Evolutionary conservation across 176 grass and related monocot genomes (phyloP), one percentile per base, ranked within the genome.

Genomic region (Musa itinerans): DNA sequence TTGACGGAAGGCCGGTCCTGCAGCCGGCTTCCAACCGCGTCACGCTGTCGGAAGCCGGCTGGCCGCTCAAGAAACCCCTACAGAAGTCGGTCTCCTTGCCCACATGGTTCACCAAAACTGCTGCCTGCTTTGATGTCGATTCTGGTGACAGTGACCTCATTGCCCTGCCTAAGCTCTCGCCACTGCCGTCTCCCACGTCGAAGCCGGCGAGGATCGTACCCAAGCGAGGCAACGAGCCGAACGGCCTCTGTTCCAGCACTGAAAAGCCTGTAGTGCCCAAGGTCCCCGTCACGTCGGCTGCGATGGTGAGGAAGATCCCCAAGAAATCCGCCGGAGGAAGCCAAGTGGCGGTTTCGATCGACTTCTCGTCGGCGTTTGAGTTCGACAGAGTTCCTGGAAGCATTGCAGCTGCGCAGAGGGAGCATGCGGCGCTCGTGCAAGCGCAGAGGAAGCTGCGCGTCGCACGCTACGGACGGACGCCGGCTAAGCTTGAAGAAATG

Each of bases 401-500:
- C 79, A 92, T 89, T 66, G 81, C 85, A 23, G 83, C 87, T 48
- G 85, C 79, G 85, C 89, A 88, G 85, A 78, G 83, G 57, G 81
- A 96, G 88, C 85, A 92, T 55, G 63, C 65, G 7, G 81, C 83
- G 74, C 75, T 81, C 53, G 70, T 74, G 83, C 89, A 92, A 86
- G 87, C 87, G 79, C 89, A 96, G 78, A 88, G 93, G 83, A 96
- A 96, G 88, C 54, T 70, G 74, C 79, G 87, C 23, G 84, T 92
- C 80, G 84, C 89, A 68, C 87, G 85, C 83, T 96, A 96, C 77
- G 93, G 93, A 11, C 81, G 93, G 69, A 83, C 90, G 53, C 78
- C 87, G 34, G 89, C 89, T 23, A 88, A 90, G 0, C 76, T 88
- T 0, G 92, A 96, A 58, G 72, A 82, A 7, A 74, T 75, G 53